Conservation (phyloP, 1,139 yeast species). For the Hemisphaericaspora xylofermentans region DNA sequence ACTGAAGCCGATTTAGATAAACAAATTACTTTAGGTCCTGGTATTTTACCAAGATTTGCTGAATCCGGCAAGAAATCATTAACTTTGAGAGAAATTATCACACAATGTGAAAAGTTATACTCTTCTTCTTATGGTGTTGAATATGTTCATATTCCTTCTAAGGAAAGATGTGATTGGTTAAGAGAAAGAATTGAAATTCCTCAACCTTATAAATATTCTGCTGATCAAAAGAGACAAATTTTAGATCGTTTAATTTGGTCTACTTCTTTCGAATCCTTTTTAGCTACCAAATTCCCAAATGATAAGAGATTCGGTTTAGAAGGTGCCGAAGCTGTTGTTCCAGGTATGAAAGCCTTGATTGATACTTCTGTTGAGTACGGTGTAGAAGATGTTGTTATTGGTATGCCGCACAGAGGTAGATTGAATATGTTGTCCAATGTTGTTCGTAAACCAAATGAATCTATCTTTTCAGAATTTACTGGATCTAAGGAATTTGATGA, state of each 20-base stretch:
- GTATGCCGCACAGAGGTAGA: slow-evolving; percentile 99
- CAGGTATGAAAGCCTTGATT: slow-evolving; percentile 94
- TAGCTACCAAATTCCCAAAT: slow-evolving; percentile 94
- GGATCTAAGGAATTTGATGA: slow-evolving; percentile 84
- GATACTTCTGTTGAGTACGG: slow-evolving; percentile 93
- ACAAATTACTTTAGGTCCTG: slow-evolving; percentile 92
- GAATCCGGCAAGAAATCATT: slow-evolving; percentile 61
- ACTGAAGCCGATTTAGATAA: slow-evolving; percentile 80
- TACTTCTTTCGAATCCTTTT: slow-evolving; percentile 86
- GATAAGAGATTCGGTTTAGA: slow-evolving; percentile 98
- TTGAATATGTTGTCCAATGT: slow-evolving; percentile 95
- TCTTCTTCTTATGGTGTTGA: slow-evolving; percentile 91
- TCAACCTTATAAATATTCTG: slow-evolving; percentile 74
- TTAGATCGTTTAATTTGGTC: slow-evolving; percentile 97
- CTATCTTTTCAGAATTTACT: slow-evolving; percentile 92
- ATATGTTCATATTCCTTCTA: slow-evolving; percentile 94
- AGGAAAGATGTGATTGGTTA: slow-evolving; percentile 96
- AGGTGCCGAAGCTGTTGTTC: slow-evolving; percentile 96
- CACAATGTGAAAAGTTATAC: slow-evolving; percentile 78
- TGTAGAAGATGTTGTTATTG: slow-evolving; percentile 92
- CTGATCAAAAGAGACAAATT: slow-evolving; percentile 93
- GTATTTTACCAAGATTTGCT: slow-evolving; percentile 91
- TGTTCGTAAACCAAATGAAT: slow-evolving; percentile 97
- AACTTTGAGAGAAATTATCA: slow-evolving; percentile 76
- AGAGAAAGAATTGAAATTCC: slow-evolving; percentile 96